Base-by-base conservation (phyloP, 345 rosid genomes). In the Firmiana major region DNA sequence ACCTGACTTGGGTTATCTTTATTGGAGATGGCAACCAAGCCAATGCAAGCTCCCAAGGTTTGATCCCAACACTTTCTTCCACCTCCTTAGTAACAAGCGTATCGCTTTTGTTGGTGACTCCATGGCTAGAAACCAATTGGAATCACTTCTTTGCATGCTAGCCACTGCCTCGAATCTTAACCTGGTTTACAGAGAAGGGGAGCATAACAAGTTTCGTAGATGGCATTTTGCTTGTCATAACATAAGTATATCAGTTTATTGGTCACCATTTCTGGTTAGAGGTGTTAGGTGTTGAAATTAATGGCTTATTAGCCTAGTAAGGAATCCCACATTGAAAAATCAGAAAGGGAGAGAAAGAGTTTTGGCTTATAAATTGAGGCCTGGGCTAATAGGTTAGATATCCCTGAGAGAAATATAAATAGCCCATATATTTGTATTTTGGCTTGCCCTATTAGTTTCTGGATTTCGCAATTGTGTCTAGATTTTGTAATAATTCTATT, bases 31-130 rank as follows among this genome's bases (percentile, higher is more conserved):
- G 99, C 85, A 84, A 79, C 98, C 99, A 36, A 83, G 76, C 31
- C 84, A 81, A 64, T 95, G 98, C 82, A 75, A 86, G 42, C 93
- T 95, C 11, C 93, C 99, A 6, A 92, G 96, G 89, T 93, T 95
- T 77, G 92, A 93, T 10, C 87, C 98, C 26, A 77, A 68, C 68
- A 81, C 66, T 45, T 93, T 95, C 75, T 93, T 95, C 69, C 65
- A 84, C 73, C 81, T 93, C 8, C 79, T 89, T 76, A 81, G 81
- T 4, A 80, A 92, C 86, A 90, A 86, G 42, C 92, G 92, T 77
- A 72, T 93, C 42, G 98, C 99, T 60, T 93, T 95, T 80, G 86
- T 95, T 1, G 99, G 99, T 0, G 99, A 95, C 40, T 95, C 99
- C 31, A 89, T 95, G 97, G 97, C 98, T 53, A 93, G 99, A 74